A percentile compares a stretch with the other conserved stretches of the same genome.
phyloP scores from a whole-genome alignment of 192 early-diverging fungal species.

The Backusella sp. region DNA sequence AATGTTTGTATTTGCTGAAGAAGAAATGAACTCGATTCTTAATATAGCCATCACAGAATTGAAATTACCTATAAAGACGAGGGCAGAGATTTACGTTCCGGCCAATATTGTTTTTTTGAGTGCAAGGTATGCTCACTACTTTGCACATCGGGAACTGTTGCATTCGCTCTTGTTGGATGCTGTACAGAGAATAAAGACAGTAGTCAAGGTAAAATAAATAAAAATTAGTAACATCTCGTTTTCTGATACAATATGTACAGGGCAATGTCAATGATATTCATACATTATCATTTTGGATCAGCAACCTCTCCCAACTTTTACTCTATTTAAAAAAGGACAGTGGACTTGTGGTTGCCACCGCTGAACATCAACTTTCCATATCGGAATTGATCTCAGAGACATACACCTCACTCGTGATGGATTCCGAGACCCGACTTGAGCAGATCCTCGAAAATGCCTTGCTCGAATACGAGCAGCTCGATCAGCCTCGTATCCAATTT shows the following conservation, averaged over 20 bases:
- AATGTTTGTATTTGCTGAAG: constrained; percentile 92
- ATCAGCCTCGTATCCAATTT: constrained; percentile 59
- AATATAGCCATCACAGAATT: constrained; percentile 68
- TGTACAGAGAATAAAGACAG: constrained; percentile 55
- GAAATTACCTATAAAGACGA: constrained; percentile 54
- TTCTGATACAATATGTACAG: constrained; percentile 23
- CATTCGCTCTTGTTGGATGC: constrained; percentile 63
- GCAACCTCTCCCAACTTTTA: constrained; percentile 79
- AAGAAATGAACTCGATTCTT: constrained; percentile 71
- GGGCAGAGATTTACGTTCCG: constrained; percentile 64
- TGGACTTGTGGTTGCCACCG: constrained; percentile 66
- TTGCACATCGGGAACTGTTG: constrained; percentile 68
- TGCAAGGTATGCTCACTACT: constrained; percentile 87
- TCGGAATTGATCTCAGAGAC: constrained; percentile 79
- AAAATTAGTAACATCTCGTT: neutral
- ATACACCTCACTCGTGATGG: constrained; percentile 60
- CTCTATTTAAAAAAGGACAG: constrained; percentile 88
- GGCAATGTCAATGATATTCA: constrained; percentile 52
- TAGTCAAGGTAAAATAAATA: constrained; percentile 44
- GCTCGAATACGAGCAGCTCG: constrained; percentile 69
- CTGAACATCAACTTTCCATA: constrained; percentile 73
- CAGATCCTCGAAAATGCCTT: constrained; percentile 64
- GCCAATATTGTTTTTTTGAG: constrained; percentile 89
- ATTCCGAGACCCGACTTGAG: constrained; percentile 65
- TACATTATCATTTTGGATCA: constrained; percentile 78